phyloP scores from a whole-genome alignment of 495 filamentous ascomycete genomes.

The Hyaloscypha variabilis region DNA sequence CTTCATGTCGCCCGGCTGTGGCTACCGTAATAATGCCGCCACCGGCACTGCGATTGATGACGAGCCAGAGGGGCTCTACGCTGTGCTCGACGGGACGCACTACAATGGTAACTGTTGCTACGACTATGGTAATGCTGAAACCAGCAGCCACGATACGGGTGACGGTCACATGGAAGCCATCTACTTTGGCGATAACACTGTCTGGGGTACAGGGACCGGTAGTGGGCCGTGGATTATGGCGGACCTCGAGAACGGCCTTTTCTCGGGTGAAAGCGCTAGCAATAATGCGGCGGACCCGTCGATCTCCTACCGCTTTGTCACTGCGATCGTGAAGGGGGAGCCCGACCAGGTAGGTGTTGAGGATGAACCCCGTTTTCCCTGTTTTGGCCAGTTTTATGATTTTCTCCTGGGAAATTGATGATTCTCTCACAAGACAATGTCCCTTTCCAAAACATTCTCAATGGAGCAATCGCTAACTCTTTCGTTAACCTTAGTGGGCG shows the following conservation, averaged over 20 bases:
- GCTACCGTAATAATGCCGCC: constrained; percentile 55
- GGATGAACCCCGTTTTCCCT: too few species aligned
- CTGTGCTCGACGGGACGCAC: constrained; percentile 60
- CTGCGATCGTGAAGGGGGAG: constrained; percentile 53
- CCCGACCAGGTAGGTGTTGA: too few species aligned
- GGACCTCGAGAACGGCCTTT: constrained; percentile 62
- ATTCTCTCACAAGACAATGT: too few species aligned
- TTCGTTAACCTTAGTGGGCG: too few species aligned
- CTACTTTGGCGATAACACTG: constrained; percentile 53
- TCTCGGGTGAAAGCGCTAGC: constrained; percentile 46
- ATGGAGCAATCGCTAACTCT: too few species aligned
- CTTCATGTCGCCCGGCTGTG: constrained; percentile 56
- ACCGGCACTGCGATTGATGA: constrained; percentile 55
- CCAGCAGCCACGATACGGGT: constrained; percentile 53
- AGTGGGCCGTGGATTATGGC: constrained; percentile 63
- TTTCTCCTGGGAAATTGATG: too few species aligned
- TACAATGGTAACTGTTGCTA: constrained; percentile 62
- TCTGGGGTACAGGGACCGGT: constrained; percentile 55
- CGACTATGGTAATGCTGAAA: constrained; percentile 65
- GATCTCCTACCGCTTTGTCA: constrained; percentile 52
- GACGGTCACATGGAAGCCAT: constrained; percentile 64
- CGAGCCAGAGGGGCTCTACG: constrained; percentile 59
- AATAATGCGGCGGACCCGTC: constrained; percentile 51
- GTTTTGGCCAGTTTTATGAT: too few species aligned
- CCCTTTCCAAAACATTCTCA: too few species aligned